phyloP scores from a whole-genome alignment of 1,139 yeast species.

The Saccharomycopsis hybrid region DNA sequence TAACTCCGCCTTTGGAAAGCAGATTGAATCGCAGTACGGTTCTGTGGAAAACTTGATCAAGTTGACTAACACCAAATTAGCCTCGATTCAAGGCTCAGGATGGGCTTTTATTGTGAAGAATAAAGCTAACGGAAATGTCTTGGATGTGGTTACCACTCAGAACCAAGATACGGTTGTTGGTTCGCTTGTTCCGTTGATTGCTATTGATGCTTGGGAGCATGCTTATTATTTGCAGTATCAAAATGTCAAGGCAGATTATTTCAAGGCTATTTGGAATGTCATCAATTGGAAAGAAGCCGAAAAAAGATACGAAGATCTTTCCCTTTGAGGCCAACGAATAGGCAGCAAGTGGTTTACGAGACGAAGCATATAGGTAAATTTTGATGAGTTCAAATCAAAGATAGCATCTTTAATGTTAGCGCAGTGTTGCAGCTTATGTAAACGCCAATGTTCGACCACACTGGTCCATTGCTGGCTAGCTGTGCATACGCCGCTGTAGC shows the following conservation, averaged over 20 bases:
- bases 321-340: no score
- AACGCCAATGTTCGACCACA: no score
- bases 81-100: constrained; percentile 95
- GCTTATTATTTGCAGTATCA: constrained; percentile 95
- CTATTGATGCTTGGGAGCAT: constrained; percentile 98
- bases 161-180: constrained; percentile 90
- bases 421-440: no score
- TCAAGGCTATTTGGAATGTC: constrained; percentile 95
- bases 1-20: constrained; percentile 45
- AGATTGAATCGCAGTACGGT: constrained; percentile 66
- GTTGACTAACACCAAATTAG: constrained; percentile 69
- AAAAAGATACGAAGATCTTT: constrained; percentile 40
- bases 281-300: constrained; percentile 96
- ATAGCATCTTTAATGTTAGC: no score
- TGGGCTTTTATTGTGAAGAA: constrained; percentile 96
- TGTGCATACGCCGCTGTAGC: no score
- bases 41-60: constrained; percentile 66
- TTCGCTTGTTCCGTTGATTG: constrained; percentile 70
- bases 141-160: constrained; percentile 79
- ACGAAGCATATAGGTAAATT: no score
- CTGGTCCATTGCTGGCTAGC: no score
- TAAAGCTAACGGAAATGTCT: constrained; percentile 60
- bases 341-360: no score
- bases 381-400: no score
- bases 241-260: constrained; percentile 90